Percentiles rank a stretch among this genome's conserved stretches.
Evolutionary conservation across 2,329 filamentous ascomycete genomes (phyloP).

Genomic region (Rugonectria rugulosa): DNA sequence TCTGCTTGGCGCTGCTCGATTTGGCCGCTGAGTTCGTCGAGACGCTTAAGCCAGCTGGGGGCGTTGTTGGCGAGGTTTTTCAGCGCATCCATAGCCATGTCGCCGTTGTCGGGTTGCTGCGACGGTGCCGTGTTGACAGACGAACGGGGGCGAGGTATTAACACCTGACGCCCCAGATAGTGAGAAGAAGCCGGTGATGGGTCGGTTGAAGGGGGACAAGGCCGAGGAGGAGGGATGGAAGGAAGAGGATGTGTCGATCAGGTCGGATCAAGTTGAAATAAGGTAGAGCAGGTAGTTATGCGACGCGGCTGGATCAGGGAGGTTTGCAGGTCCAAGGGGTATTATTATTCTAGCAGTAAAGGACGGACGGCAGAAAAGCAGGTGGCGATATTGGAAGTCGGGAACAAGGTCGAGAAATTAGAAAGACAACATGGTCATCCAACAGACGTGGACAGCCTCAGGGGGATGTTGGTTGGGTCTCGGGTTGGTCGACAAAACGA

Average conservation of each 20-base stretch:
- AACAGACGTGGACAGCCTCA: slow-evolving; percentile 1
- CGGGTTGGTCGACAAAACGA: neutral
- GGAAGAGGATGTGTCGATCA: neutral
- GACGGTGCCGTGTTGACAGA: slow-evolving; percentile 40
- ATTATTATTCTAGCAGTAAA: no score
- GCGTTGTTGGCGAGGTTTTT: slow-evolving; percentile 62
- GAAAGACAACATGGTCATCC: slow-evolving; percentile 15
- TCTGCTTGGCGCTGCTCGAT: slow-evolving; percentile 69
- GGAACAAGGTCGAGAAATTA: slow-evolving; percentile 1
- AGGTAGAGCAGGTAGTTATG: no score
- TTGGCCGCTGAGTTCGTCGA: slow-evolving; percentile 67
- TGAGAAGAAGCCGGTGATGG: slow-evolving; percentile 8
- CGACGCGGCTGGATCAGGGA: no score
- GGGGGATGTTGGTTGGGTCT: slow-evolving; percentile 7
- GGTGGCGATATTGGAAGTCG: slow-evolving; percentile 2
- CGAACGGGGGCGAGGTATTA: slow-evolving; percentile 41
- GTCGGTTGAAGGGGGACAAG: neutral
- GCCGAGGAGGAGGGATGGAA: neutral
- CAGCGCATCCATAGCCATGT: slow-evolving; percentile 63
- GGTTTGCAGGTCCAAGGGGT: neutral
- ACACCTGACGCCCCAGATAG: slow-evolving; percentile 41
- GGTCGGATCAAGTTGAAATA: neutral
- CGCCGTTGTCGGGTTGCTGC: slow-evolving; percentile 39
- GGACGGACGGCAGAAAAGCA: neutral
- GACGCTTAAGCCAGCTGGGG: slow-evolving; percentile 65